Evolutionary conservation across 2,329 filamentous ascomycete genomes (phyloP), one percentile per base, ranked within the genome.

Genomic region (Acrocalymma vagum): DNA sequence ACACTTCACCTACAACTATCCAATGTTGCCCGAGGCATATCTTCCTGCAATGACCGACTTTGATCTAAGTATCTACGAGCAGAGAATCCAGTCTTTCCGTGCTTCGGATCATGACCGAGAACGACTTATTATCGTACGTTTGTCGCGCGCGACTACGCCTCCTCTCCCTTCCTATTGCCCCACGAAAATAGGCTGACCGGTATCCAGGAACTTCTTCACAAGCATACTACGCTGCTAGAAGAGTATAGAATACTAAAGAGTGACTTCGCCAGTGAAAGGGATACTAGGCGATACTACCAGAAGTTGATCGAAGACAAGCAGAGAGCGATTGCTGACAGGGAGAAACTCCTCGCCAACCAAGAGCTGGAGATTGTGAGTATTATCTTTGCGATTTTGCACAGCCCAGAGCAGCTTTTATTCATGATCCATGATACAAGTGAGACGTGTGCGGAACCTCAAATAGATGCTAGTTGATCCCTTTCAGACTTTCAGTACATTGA

Each of bases 41-140:
- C n/a, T n/a, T n/a, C n/a, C n/a, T n/a, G 37, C 9, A 24, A 58
- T 57, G 53, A 46, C 38, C 5, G 49, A 60, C 21, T 53, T 59
- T 40, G 54, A 57, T 25, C 29, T 47, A 9, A 49, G 43, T 15
- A 50, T 55, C 15, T 56, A 59, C 42, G 38, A 47, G 17, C 48
- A 52, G 14, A 60, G 64, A 40, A 60, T 70, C 55, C 55, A 64
- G 21, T 42, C 45, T 20, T 71, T 70, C 40, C 58, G 59, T 21
- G 59, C 60, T 18, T 67, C 65, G 21, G 68, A 71, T 34, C 58
- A 65, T n/a, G 63, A 65, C 10, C 56, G 68, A 43, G 64, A 71
- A 38, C 57, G 53, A 23, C 59, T 71, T 26, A 47, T 70, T 36
- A 53, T 45, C 24, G 67, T 68, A 54, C 9, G 55, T 48, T 31